Evolutionary conservation across 257 asterid species (phyloP).

Genomic region (Ilex asprella): DNA sequence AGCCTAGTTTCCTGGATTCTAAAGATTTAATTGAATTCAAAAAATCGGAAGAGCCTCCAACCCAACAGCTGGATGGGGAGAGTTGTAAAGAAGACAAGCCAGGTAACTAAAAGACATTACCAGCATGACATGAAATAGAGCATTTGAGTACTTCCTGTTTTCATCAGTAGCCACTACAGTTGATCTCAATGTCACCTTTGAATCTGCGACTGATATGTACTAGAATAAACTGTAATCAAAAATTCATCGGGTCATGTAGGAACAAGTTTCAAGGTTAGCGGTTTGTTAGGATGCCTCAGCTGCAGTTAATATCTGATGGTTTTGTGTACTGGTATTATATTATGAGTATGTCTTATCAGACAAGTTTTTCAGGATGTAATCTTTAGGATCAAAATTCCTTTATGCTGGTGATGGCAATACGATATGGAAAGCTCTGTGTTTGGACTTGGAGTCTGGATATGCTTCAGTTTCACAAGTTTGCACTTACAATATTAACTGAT

Average conservation of each 20-base stretch:
- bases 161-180: constrained; percentile 8
- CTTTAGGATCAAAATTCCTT: no score
- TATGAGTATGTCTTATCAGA: no score
- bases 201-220: constrained; percentile 13
- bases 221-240: constrained; percentile 12
- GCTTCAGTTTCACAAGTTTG: no score
- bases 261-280: constrained; percentile 29
- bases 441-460: no score
- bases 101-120: constrained; percentile 20
- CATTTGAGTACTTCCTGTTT: not conserved
- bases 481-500: no score
- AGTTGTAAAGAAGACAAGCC: constrained; percentile 9
- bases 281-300: constrained; percentile 54
- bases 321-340: no score
- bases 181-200: constrained; percentile 14
- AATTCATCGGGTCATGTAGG: constrained; percentile 38
- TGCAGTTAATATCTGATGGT: constrained; percentile 23
- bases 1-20: constrained; percentile 39
- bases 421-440: not conserved
- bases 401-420: constrained; percentile 7
- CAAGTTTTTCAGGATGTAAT: no score
- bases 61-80: constrained; percentile 20
- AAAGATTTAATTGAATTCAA: constrained; percentile 9
- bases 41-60: constrained; percentile 7
- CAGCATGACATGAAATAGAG: constrained; percentile 16